These are phyloP conservation scores for Verticillium longisporum DNA, from an alignment of 2,329 filamentous ascomycete genomes.

Conservation along the genomic window DNA sequence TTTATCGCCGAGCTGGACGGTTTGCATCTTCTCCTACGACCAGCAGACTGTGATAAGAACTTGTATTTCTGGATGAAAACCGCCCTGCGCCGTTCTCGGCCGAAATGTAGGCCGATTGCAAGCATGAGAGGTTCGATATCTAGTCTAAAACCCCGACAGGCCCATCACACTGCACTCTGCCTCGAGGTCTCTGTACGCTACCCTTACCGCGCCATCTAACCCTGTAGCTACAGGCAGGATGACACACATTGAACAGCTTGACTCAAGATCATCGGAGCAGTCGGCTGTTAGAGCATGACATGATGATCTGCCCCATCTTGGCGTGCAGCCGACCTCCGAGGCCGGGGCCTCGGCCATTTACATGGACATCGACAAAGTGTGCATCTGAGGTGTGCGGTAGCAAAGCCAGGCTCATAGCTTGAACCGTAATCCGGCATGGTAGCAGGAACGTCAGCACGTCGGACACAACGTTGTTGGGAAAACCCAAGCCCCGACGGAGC, in stretches of 20 bases:
- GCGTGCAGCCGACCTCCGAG: neutral
- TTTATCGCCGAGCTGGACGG: neutral
- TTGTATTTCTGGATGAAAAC: no score
- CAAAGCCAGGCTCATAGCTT: neutral
- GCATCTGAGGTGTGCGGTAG: neutral
- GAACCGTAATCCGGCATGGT: neutral
- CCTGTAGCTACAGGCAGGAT: neutral
- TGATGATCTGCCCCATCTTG: neutral
- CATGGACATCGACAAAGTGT: neutral
- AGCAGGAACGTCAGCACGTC: no score
- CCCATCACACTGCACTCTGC: neutral
- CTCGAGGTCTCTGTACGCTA: neutral
- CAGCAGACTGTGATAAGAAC: neutral
- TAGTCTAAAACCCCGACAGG: neutral
- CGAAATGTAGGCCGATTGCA: neutral
- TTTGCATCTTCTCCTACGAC: neutral
- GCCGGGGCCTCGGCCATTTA: neutral
- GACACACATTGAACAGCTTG: neutral
- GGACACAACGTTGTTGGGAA: no score
- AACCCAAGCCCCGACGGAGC: neutral
- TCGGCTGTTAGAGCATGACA: neutral
- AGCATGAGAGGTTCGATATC: neutral
- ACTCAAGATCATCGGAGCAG: neutral
- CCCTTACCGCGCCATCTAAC: neutral
- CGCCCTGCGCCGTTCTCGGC: neutral